Base-by-base conservation (phyloP, 495 filamentous ascomycete species). In the Aspergillus cristatus region DNA sequence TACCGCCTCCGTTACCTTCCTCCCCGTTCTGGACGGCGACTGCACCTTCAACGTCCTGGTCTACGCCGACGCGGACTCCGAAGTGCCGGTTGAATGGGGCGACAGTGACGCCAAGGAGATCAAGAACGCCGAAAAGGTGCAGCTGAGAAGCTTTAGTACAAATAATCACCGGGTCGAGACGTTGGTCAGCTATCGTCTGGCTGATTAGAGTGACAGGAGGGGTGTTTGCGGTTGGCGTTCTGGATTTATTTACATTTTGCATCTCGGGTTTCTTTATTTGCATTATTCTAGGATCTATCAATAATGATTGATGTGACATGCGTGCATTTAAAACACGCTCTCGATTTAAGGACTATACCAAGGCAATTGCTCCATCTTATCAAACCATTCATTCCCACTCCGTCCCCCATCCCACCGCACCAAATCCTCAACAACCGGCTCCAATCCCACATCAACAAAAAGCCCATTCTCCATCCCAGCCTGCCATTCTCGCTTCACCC, bases 11-110 rank as follows among this genome's bases (percentile, higher is more conserved):
- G 91, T 98, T 13, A 96, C 91, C 3, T 97, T 98, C 57, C 73
- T 98, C 3, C 91, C 91, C 1, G 86, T 94, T 62, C 75, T 98
- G 3, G 80, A 83, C 31, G 86, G 87, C 18, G 79, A 90, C 50
- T 98, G 90, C 72, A 96, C 93, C 10, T 98, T 98, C 72, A 98
- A 98, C 56, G 90, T 98, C 14, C 72, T 98, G 16, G 91, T 98
- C 3, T 98, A 98, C 54, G 93, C 91, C 26, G 91, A 97, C 53
- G 91, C 87, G 6, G 87, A 95, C 59, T 90, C 84, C 15, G 91
- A 98, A 16, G 91, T 98, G 12, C 91, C 91, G 5, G 82, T 98
- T 41, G 93, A 98, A 61, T 98, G 91, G 91, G 91, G 91, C 24
- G 91, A 98, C 65, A 93, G 86, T 51, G 91, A 98, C 55, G 89